Evolutionary conservation across 2,329 filamentous ascomycete species (phyloP).

Genomic region (Furcasterigmium sp.): DNA sequence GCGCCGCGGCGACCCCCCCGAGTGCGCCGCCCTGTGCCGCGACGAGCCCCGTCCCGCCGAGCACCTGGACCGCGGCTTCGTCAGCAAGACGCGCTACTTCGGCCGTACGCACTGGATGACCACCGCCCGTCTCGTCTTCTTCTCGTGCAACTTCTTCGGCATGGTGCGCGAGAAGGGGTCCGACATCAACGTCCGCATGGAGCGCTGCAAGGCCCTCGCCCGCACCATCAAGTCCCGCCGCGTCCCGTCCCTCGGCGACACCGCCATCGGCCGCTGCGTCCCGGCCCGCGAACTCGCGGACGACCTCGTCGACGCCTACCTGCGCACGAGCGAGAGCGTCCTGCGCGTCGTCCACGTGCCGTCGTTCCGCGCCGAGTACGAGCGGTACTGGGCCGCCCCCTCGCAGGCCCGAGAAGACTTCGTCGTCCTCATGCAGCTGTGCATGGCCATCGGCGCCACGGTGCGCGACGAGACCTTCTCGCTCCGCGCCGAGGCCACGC

Average conservation of each 20-base stretch:
- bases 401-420: conserved; percentile 34
- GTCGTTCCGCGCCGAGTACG: conserved; percentile 50
- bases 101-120: conserved; percentile 48
- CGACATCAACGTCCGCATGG: conserved; percentile 25
- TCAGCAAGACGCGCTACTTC: conserved; percentile 39
- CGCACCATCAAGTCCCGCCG: conserved; percentile 36
- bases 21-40: conserved; percentile 2
- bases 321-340: conserved; percentile 51
- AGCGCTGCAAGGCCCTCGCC: conserved; percentile 34
- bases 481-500: conserved; percentile 34
- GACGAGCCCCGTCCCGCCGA: conserved; percentile 1
- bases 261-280: conserved; percentile 32
- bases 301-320: conserved; percentile 44
- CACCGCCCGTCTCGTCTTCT: conserved; percentile 18
- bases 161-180: conserved; percentile 18
- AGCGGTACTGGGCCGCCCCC: conserved; percentile 40
- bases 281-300: conserved; percentile 38
- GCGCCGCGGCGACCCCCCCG: background rate
- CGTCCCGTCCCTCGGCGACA: conserved; percentile 24
- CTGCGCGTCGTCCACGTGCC: conserved; percentile 54
- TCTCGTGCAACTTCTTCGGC: conserved; percentile 9
- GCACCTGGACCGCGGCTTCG: conserved; percentile 17
- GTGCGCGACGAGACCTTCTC: conserved; percentile 40
- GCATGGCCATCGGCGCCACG: conserved; percentile 45
- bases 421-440: conserved; percentile 46